Evolutionary conservation across 2,329 filamentous ascomycete genomes (phyloP).

Genomic region (Pseudocercospora cruenta): DNA sequence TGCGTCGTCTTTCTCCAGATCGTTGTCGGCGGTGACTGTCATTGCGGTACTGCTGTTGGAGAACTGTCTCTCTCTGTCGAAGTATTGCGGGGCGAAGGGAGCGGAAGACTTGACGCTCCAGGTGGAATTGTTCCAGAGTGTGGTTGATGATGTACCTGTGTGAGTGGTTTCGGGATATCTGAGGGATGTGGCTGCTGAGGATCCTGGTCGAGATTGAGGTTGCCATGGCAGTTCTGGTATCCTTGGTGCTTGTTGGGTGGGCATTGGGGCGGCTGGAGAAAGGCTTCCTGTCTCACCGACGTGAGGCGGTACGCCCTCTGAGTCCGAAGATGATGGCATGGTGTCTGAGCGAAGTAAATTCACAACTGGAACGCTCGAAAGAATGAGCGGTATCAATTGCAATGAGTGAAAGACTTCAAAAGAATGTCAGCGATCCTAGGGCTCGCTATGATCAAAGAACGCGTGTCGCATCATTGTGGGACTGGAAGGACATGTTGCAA

Average conservation of each 20-base stretch:
- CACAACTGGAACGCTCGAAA: background rate
- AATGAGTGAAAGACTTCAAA: background rate
- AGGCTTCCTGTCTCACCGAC: background rate
- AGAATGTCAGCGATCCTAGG: background rate
- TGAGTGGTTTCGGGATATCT: background rate
- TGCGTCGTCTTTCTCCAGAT: background rate
- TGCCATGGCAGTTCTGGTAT: background rate
- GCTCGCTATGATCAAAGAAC: background rate
- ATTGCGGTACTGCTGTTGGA: background rate
- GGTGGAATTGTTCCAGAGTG: background rate
- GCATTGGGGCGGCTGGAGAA: background rate
- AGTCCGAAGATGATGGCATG: background rate
- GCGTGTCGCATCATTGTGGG: background rate
- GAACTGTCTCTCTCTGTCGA: background rate
- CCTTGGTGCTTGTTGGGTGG: background rate
- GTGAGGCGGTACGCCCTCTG: background rate
- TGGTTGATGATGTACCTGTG: background rate
- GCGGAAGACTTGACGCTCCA: background rate
- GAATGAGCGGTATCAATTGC: background rate
- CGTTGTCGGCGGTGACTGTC: background rate
- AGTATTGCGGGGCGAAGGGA: background rate
- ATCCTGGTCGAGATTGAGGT: background rate
- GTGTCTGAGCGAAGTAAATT: background rate
- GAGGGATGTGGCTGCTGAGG: background rate
- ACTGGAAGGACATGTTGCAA: background rate